phyloP scores from a whole-genome alignment of 306 rosid genomes.

The Alnus rubra region DNA sequence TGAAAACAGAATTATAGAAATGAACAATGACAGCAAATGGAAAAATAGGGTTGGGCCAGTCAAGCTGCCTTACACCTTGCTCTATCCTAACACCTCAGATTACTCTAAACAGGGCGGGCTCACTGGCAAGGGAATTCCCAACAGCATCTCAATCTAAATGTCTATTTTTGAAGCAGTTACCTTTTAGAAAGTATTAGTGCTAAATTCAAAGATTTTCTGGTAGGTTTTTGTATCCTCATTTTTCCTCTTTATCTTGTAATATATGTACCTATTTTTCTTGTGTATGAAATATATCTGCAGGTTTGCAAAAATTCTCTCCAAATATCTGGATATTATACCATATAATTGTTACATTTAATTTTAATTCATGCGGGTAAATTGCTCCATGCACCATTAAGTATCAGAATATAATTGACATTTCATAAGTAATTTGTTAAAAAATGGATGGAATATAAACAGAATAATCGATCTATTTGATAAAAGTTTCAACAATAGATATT shows the following conservation, averaged over 20 bases:
- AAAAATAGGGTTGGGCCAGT: conserved; percentile 82
- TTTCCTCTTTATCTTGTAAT: not conserved
- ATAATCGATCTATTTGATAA: no score
- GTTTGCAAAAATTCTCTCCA: not conserved
- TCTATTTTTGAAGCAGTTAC: not conserved
- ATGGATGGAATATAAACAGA: no score
- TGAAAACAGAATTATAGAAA: conserved; percentile 53
- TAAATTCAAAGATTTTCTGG: no score
- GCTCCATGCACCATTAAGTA: not conserved
- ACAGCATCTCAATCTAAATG: conserved; percentile 70
- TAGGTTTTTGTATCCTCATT: not conserved
- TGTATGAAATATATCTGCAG: not conserved
- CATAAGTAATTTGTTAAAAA: no score
- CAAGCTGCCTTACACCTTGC: conserved; percentile 70
- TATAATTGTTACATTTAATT: no score
- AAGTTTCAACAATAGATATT: no score
- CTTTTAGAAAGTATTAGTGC: not conserved
- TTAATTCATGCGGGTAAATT: not conserved
- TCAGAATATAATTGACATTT: not conserved
- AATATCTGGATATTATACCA: not conserved
- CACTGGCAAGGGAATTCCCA: conserved; percentile 93
- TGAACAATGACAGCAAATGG: conserved; percentile 57
- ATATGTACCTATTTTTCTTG: not conserved
- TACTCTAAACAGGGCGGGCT: conserved; percentile 67
- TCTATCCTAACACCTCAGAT: conserved; percentile 81